phyloP scores from a whole-genome alignment of 2,329 filamentous ascomycete genomes.

The Catunica adiposa region DNA sequence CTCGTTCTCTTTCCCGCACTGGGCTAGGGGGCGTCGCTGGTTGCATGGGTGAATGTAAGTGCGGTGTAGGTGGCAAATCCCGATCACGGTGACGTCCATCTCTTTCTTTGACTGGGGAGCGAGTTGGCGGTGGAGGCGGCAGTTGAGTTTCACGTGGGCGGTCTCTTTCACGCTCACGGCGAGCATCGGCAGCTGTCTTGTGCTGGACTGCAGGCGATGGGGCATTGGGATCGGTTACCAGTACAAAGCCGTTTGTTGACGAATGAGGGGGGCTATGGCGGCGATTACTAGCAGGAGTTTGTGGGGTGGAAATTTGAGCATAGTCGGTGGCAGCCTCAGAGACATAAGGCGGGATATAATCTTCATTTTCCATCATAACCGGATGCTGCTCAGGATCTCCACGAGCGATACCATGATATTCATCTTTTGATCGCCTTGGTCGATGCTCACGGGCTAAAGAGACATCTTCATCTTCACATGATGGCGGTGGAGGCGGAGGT shows the following conservation, averaged over 20 bases:
- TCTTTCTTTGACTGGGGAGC: slow-evolving; percentile 2
- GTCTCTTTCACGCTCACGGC: slow-evolving; percentile 1
- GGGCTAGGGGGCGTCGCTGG: slow-evolving; percentile 6
- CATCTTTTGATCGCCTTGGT: slow-evolving; percentile 1
- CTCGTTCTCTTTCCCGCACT: slow-evolving; percentile 5
- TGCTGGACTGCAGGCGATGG: slow-evolving; percentile 7
- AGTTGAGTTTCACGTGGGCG: neutral
- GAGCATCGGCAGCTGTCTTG: neutral
- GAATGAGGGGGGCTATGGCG: neutral
- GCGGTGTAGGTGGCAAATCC: slow-evolving; percentile 7
- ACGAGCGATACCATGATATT: slow-evolving; percentile 10
- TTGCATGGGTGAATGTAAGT: slow-evolving; percentile 1
- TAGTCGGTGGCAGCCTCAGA: slow-evolving; percentile 12
- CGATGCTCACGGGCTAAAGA: slow-evolving; percentile 10
- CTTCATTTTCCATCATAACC: slow-evolving; percentile 11
- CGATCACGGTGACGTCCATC: slow-evolving; percentile 4
- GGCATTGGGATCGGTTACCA: slow-evolving; percentile 8
- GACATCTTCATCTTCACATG: slow-evolving; percentile 12
- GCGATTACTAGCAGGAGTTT: neutral
- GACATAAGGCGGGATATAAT: slow-evolving; percentile 2
- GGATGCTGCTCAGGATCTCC: slow-evolving; percentile 11
- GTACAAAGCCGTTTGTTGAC: slow-evolving; percentile 9
- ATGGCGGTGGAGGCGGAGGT: slow-evolving; percentile 12
- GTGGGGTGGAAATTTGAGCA: neutral
- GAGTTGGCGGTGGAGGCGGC: neutral